Percentiles rank a stretch among this genome's conserved stretches.
Conservation (phyloP, 2,329 filamentous ascomycete genomes). For the Neopestalotiopsis sp. region DNA sequence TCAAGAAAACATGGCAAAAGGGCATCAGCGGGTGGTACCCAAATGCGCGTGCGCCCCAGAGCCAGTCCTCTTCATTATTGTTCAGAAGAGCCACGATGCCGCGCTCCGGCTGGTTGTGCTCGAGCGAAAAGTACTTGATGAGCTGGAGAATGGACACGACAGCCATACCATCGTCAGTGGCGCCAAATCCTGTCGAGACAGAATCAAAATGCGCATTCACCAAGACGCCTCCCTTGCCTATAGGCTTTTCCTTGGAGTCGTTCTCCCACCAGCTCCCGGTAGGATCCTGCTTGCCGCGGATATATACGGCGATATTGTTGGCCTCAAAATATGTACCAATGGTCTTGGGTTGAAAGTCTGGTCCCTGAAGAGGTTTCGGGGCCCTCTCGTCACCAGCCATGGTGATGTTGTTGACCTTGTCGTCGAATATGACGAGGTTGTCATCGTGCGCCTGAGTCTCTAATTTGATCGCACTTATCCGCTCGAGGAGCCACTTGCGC, state of each 20-base stretch:
- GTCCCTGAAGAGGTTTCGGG: slow-evolving; percentile 6
- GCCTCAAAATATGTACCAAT: slow-evolving; percentile 83
- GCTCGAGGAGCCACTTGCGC: slow-evolving; percentile 74
- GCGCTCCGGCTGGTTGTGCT: slow-evolving; percentile 73
- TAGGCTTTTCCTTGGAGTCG: slow-evolving; percentile 47
- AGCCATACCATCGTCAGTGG: slow-evolving; percentile 92
- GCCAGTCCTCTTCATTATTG: slow-evolving; percentile 92
- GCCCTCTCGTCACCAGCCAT: slow-evolving; percentile 1
- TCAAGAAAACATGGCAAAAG: slow-evolving; percentile 87
- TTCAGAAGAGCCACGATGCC: slow-evolving; percentile 89
- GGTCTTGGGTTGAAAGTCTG: slow-evolving; percentile 6
- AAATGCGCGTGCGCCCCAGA: slow-evolving; percentile 87
- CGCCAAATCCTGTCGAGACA: slow-evolving; percentile 89
- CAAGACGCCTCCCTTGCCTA: slow-evolving; percentile 77
- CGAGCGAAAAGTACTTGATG: slow-evolving; percentile 81
- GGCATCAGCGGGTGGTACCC: slow-evolving; percentile 80
- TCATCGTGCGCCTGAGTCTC: slow-evolving; percentile 54
- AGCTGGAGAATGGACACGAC: slow-evolving; percentile 87
- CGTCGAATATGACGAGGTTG: slow-evolving; percentile 71
- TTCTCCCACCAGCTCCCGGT: slow-evolving; percentile 75
- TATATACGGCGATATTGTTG: slow-evolving; percentile 90
- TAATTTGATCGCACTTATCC: slow-evolving; percentile 73
- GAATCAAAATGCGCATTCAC: slow-evolving; percentile 95
- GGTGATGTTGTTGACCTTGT: slow-evolving; percentile 75
- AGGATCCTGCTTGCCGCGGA: slow-evolving; percentile 80